Evolutionary conservation across 129 eudicot species (phyloP).

Genomic region (Mikania micrantha): DNA sequence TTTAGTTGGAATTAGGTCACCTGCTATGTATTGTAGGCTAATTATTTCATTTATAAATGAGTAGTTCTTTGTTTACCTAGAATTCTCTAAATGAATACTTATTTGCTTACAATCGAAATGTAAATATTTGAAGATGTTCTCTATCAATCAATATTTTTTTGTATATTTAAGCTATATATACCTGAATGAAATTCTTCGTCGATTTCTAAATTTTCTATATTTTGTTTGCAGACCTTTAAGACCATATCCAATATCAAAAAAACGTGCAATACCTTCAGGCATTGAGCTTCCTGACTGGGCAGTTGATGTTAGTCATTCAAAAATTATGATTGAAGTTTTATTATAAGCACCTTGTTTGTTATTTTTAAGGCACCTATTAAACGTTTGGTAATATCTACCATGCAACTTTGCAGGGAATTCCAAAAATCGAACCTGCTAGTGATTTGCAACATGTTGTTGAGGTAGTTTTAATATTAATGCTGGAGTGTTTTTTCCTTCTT

Average conservation of each 20-base stretch:
- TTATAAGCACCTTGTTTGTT: background rate
- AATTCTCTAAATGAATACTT: background rate
- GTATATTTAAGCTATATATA: background rate
- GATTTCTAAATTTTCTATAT: background rate
- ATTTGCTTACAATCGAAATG: background rate
- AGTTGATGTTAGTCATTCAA: slow-evolving; percentile 64
- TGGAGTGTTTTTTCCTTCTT: background rate
- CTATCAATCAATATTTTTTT: background rate
- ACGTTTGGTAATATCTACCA: background rate
- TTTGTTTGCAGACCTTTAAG: slow-evolving; percentile 51
- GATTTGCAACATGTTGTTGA: slow-evolving; percentile 85
- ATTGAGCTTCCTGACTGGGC: slow-evolving; percentile 97
- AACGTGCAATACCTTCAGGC: slow-evolving; percentile 59
- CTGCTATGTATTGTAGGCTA: background rate
- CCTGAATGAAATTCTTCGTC: background rate
- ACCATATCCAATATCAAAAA: slow-evolving; percentile 82
- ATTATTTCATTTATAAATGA: too few species aligned
- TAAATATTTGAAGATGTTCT: background rate
- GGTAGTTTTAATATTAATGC: slow-evolving; percentile 35
- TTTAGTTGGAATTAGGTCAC: background rate
- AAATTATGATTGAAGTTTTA: background rate
- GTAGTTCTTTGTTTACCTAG: background rate
- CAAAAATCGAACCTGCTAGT: slow-evolving; percentile 80
- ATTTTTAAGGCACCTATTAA: background rate
- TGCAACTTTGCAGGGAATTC: slow-evolving; percentile 57